Evolutionary conservation across 495 filamentous ascomycete species (phyloP).

Genomic region (Chlorociboria aeruginascens): DNA sequence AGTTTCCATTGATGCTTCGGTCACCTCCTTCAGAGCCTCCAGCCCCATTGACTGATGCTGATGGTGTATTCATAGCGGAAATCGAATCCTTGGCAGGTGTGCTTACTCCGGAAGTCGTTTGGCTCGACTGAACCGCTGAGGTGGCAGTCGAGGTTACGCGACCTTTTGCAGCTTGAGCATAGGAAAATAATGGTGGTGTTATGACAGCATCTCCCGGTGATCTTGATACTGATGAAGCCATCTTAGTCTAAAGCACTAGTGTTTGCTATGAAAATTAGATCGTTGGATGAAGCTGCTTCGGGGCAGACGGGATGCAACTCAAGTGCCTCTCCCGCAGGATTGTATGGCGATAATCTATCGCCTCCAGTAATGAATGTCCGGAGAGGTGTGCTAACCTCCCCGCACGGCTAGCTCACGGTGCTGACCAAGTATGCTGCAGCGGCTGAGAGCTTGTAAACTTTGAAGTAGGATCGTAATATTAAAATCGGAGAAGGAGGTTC

Average conservation of each 20-base stretch:
- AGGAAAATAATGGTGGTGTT: conserved; percentile 53
- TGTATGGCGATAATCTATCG: conserved; percentile 12
- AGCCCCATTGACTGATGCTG: not conserved
- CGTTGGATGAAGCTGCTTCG: too few relatives aligned
- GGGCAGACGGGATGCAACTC: conserved; percentile 1
- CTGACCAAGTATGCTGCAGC: conserved; percentile 5
- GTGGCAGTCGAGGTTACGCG: conserved; percentile 29
- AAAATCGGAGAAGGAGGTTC: not conserved
- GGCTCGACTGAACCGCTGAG: conserved; percentile 10
- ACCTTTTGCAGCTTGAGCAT: conserved; percentile 89
- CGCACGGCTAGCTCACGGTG: conserved; percentile 16
- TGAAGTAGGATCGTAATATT: not conserved
- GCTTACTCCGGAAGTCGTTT: conserved; percentile 26
- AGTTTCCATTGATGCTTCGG: conserved; percentile 14
- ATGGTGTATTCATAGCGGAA: conserved; percentile 12
- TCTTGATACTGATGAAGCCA: conserved; percentile 17
- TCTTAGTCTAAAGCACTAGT: not conserved
- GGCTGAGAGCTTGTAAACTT: not conserved
- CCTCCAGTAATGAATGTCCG: conserved; percentile 21
- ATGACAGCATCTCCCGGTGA: conserved; percentile 6
- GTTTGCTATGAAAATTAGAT: not conserved
- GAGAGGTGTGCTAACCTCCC: conserved; percentile 26
- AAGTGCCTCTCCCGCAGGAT: conserved; percentile 3
- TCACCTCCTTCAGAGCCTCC: conserved; percentile 14
- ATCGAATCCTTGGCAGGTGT: conserved; percentile 14